Base-by-base conservation (phyloP, 306 rosid genomes). In the Prosopis cineraria region DNA sequence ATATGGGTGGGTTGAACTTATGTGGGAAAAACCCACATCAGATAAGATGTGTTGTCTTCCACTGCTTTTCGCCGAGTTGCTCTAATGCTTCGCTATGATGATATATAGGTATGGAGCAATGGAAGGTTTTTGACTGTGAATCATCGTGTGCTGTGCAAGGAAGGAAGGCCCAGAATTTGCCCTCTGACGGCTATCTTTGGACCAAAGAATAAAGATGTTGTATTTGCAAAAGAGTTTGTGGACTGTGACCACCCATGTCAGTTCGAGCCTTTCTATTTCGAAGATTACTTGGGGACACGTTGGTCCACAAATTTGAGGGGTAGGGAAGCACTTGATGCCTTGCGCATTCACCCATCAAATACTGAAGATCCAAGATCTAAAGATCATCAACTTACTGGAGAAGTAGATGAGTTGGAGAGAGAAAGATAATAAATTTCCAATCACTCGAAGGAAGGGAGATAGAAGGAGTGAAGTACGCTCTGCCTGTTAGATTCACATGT, bases 81-180 rank as follows among this genome's bases (percentile, higher is more conserved):
- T 34, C 37, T 34, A 34, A 3, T 6, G 0, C 37, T 34, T 3
- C 37, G 5, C 37, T 34, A 34, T 44, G n/a, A 44, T 14, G 50
- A n/a, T n/a, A n/a, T n/a, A n/a, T 11, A 84, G 85, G 78, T 60
- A 25, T 88, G 97, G 94, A 89, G 94, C 87, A 91, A 89, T 44
- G 93, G 93, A 59, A 89, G 88, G 69, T 75, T 88, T 72, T 52
- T 56, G 83, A 85, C 77, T 75, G 72, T 82, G 83, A 86, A 39
- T 87, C 97, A 88, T 48, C 78, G 87, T 48, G 94, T 89, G 0
- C 77, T 79, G 67, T 89, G 97, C 85, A 80, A 68, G 44, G 89
- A 89, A 79, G 91, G 82, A 5, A 44, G 30, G 6, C 52, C 48
- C 7, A 85, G 91, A 25, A 30, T 85, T 7, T 88, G 90, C 10